Base-by-base conservation (phyloP, 2,329 filamentous ascomycete genomes). In the Stachybotrys chlorohalonatus region DNA sequence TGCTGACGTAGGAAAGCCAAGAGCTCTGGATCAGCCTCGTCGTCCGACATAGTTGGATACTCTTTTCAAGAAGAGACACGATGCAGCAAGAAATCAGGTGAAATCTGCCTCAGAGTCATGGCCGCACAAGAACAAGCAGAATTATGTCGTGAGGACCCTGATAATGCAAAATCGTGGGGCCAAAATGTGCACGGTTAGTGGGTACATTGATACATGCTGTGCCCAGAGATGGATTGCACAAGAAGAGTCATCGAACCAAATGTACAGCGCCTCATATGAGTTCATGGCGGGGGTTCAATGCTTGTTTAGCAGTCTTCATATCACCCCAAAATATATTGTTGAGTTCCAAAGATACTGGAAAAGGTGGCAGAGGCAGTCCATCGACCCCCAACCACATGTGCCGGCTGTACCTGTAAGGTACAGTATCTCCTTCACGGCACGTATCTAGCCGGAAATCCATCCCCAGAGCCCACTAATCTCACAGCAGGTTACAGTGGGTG, bases 11-110 rank as follows among this genome's bases (percentile, higher is more conserved):
- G 81, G 17, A 96, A 85, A 61, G 86, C 90, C 17, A 96, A 79
- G 49, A 97, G 84, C 72, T 96, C 92, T 47, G 82, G 86, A 66
- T 96, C 93, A 51, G 87, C 86, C 70, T 96, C 93, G 70, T 95
- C 90, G 75, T 96, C 91, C 50, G 90, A 95, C 89, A 95, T 95
- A 62, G 51, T 74, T 11, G 15, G 31, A 9, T 13, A 5, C 36
- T 42, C 9, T 3, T 9, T 13, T 42, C 36, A 42, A 42, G 6
- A 13, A 42, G 36, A 42, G 2, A 42, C 13, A 13, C 8, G 36
- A 42, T 9, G 13, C 9, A 42, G 36, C 8, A 42, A 5, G 13
- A 5, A 9, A 13, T 5, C 36, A 3, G 36, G 36, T 42, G 36
- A 5, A 42, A 42, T 42, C 13, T 9, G 36, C 3, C 36, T 5